Percentiles rank a stretch among this genome's conserved stretches.
Conservation (phyloP, 805 yeast species). For the Helenozyma rhizophorensis region DNA sequence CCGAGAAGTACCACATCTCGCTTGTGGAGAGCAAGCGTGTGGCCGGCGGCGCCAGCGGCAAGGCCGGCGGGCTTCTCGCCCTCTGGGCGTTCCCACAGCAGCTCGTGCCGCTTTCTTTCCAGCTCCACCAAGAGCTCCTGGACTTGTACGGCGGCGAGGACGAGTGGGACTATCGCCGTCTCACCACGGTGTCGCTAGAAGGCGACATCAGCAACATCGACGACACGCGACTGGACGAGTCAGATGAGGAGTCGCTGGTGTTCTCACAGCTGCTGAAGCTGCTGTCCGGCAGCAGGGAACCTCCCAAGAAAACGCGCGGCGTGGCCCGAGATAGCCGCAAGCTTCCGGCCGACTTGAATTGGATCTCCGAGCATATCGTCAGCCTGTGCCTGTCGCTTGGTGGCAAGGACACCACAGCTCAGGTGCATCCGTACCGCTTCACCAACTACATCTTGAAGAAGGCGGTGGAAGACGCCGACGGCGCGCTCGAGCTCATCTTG, state of each 20-base stretch:
- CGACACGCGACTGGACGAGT: conserved; percentile 17
- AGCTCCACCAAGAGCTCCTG: conserved; percentile 78
- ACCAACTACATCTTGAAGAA: conserved; percentile 78
- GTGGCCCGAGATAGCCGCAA: conserved; percentile 17
- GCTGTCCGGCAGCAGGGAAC: conserved; percentile 13
- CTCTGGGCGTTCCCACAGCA: conserved; percentile 97
- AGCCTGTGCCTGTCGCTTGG: conserved; percentile 78
- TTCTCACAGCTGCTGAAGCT: not conserved
- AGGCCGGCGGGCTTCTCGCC: conserved; percentile 94
- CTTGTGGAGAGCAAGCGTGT: conserved; percentile 85
- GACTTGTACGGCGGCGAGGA: conserved; percentile 75
- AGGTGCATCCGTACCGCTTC: conserved; percentile 92
- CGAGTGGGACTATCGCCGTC: conserved; percentile 90
- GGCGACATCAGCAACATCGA: conserved; percentile 57
- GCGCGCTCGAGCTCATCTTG: conserved; percentile 75
- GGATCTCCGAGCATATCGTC: conserved; percentile 68
- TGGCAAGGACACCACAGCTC: conserved; percentile 85
- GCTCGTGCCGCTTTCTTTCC: conserved; percentile 83
- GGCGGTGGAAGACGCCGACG: conserved; percentile 63
- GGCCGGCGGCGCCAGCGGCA: conserved; percentile 97
- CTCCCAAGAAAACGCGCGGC: conserved; percentile 37
- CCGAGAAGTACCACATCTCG: conserved; percentile 72
- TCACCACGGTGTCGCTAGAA: conserved; percentile 81
- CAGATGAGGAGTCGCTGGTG: no score
- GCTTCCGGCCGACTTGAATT: conserved; percentile 63